These are phyloP conservation scores for Posidonia australis DNA, from an alignment of 106 monocot species.

Conservation along the genomic window DNA sequence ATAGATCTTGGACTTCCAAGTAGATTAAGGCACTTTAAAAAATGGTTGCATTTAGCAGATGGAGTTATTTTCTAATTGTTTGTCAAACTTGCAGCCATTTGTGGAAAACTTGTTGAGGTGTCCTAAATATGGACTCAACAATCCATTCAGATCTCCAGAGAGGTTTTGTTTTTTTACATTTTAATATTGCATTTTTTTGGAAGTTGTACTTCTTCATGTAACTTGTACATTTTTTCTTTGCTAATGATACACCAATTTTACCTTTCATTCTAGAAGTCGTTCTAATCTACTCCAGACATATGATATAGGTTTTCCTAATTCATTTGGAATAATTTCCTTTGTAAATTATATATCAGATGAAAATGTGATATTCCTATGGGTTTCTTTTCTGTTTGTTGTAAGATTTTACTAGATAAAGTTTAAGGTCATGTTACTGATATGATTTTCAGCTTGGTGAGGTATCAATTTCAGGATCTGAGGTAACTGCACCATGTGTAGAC, in stretches of 20 bases:
- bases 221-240: too few species aligned
- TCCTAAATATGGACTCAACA: slow-evolving; percentile 92
- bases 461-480: slow-evolving; percentile 75
- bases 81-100: slow-evolving; percentile 53
- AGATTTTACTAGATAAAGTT: too few species aligned
- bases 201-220: not conserved
- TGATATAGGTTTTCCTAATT: too few species aligned
- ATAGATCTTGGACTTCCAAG: not conserved
- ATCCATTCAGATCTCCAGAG: slow-evolving; percentile 74
- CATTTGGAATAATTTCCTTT: too few species aligned
- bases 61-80: not conserved
- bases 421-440: not conserved
- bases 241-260: too few species aligned
- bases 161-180: slow-evolving; percentile 35
- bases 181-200: not conserved
- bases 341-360: too few species aligned
- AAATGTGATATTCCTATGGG: too few species aligned
- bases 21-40: not conserved
- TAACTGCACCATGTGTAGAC: slow-evolving; percentile 12
- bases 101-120: slow-evolving; percentile 74
- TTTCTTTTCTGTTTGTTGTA: not conserved
- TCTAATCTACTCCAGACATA: too few species aligned
- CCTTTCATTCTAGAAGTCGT: too few species aligned
- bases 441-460: slow-evolving; percentile 61
- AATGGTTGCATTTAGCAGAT: not conserved